Percentiles rank a stretch among this genome's conserved stretches.
Conservation (phyloP, 208 protist species). For the Trypanosoma lewisi region DNA sequence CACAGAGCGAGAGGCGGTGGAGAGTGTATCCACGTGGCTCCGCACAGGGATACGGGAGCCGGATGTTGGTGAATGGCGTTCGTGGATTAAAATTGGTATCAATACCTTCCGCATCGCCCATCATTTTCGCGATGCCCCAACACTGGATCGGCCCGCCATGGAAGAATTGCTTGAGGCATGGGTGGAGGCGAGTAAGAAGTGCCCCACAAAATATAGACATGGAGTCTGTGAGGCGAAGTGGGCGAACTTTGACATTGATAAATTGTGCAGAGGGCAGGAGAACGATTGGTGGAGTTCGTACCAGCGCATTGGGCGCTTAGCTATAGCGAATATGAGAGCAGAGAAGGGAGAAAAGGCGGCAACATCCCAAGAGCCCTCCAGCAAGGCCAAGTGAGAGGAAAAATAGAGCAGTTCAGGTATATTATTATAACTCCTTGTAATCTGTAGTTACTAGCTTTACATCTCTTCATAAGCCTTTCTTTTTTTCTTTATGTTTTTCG, state of each 20-base stretch:
- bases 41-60: constrained; percentile 49
- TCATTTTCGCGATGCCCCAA: constrained; percentile 68
- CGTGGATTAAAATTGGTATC: constrained; percentile 77
- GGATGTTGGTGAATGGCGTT: constrained; percentile 80
- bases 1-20: constrained; percentile 69
- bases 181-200: constrained; percentile 70
- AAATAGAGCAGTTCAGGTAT: no score
- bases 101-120: constrained; percentile 70
- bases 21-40: constrained; percentile 67
- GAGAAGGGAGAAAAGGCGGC: constrained; percentile 16
- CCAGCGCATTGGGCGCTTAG: constrained; percentile 57
- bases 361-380: neutral
- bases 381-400: constrained; percentile 5
- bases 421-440: neutral
- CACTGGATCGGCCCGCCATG: constrained; percentile 61
- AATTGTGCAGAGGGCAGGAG: constrained; percentile 23
- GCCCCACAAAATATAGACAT: constrained; percentile 58
- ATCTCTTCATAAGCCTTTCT: neutral
- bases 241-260: constrained; percentile 62
- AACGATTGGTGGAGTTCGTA: constrained; percentile 73
- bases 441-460: neutral
- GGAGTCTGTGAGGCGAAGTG: constrained; percentile 73
- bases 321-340: constrained; percentile 35
- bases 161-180: constrained; percentile 84
- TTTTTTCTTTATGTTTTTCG: neutral